Evolutionary conservation across 306 rosid genomes (phyloP).

Genomic region (Phaseolus lunatus): DNA sequence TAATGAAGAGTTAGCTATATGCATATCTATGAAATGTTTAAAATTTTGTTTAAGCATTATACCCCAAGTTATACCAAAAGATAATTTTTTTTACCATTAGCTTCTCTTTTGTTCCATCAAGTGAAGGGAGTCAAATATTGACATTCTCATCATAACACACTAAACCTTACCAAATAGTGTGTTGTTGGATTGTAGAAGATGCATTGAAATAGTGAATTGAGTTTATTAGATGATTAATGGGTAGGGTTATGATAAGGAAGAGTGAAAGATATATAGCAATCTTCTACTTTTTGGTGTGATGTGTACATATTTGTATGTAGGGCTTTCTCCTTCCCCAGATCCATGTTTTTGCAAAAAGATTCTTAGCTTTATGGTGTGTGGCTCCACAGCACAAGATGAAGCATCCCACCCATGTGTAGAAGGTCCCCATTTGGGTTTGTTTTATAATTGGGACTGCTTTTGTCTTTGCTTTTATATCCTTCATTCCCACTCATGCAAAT

Average conservation of each 20-base stretch:
- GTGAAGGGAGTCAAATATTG: background rate
- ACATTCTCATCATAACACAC: background rate
- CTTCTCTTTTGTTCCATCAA: background rate
- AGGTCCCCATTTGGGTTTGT: constrained; percentile 81
- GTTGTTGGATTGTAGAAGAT: constrained; percentile 5
- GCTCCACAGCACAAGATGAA: constrained; percentile 67
- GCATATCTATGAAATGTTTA: background rate
- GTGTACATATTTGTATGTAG: background rate
- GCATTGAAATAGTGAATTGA: background rate
- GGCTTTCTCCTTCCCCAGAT: constrained; percentile 28
- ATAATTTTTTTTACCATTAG: background rate
- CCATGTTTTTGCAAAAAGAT: constrained; percentile 63
- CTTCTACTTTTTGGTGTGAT: constrained; percentile 21
- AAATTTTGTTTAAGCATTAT: background rate
- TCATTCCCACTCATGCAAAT: constrained; percentile 49
- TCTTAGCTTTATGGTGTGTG: constrained; percentile 65
- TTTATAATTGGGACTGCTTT: constrained; percentile 55
- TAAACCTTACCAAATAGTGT: background rate
- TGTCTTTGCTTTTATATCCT: constrained; percentile 76
- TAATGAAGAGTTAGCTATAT: background rate
- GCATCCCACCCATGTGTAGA: constrained; percentile 87
- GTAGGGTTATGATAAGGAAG: constrained; percentile 14
- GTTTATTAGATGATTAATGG: background rate
- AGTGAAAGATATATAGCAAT: background rate
- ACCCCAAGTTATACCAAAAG: background rate